These are phyloP conservation scores for Amanita exitialis DNA, from an alignment of 768 basidiomycete genomes.

Conservation along the genomic window DNA sequence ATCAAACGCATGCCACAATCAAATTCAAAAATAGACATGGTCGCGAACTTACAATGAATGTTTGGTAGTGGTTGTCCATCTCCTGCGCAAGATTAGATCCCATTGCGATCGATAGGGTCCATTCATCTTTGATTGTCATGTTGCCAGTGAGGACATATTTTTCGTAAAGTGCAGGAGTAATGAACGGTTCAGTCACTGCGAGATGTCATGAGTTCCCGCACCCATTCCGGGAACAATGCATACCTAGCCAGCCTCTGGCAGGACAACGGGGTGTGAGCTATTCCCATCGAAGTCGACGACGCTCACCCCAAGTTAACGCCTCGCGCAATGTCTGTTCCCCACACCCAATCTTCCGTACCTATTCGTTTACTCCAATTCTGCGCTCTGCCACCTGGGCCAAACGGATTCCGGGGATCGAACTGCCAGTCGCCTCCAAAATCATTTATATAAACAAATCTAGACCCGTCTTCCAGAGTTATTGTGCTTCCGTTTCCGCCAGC, in stretches of 20 bases:
- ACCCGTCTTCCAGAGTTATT: conserved; percentile 65
- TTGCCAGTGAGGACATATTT: conserved; percentile 37
- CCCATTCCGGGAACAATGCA: background rate
- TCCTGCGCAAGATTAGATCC: conserved; percentile 51
- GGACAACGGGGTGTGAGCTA: conserved; percentile 20
- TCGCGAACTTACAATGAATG: conserved; percentile 58
- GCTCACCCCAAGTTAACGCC: conserved; percentile 48
- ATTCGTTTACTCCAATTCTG: conserved; percentile 74
- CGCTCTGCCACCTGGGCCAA: conserved; percentile 60
- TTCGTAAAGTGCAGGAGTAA: conserved; percentile 59
- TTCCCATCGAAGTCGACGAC: conserved; percentile 6
- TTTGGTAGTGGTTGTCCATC: conserved; percentile 75
- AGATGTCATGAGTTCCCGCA: background rate
- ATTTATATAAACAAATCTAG: conserved; percentile 72
- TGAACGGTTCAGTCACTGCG: conserved; percentile 72
- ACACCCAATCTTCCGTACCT: conserved; percentile 65
- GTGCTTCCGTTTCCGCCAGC: conserved; percentile 59
- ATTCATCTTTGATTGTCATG: conserved; percentile 54
- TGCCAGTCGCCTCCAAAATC: conserved; percentile 79
- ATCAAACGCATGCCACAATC: background rate
- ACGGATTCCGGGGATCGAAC: conserved; percentile 58
- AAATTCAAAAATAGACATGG: background rate
- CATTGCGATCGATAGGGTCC: conserved; percentile 64
- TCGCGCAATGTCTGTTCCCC: conserved; percentile 50
- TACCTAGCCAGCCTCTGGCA: conserved; percentile 36